These are phyloP conservation scores for Schizothecium vesticola DNA, from an alignment of 495 filamentous ascomycete species.

Conservation along the genomic window DNA sequence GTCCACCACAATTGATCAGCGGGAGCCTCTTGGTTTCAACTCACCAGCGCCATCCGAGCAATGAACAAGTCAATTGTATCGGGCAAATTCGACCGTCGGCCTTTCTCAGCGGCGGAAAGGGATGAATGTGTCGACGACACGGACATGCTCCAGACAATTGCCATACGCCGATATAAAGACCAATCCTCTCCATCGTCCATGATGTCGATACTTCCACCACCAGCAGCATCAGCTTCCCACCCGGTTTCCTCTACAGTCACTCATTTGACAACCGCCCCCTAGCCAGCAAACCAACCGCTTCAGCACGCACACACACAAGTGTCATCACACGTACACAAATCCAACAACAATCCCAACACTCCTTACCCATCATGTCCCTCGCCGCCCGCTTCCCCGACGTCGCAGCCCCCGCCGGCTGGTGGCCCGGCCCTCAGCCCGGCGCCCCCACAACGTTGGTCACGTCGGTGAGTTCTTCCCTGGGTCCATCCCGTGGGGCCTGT, in stretches of 20 bases:
- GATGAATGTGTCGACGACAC: background rate
- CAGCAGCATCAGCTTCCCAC: background rate
- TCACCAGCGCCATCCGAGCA: background rate
- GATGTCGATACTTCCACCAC: background rate
- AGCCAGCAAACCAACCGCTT: background rate
- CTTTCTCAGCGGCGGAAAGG: background rate
- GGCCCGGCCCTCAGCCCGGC: background rate
- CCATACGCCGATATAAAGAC: background rate
- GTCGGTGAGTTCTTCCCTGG: background rate
- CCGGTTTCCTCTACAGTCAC: background rate
- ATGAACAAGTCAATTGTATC: background rate
- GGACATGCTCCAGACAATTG: background rate
- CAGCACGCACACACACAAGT: background rate
- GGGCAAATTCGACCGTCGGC: background rate
- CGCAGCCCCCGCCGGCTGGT: background rate
- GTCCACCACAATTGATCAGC: background rate
- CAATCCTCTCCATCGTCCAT: background rate
- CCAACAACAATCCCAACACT: background rate
- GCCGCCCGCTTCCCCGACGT: background rate
- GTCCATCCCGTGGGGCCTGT: too few species aligned
- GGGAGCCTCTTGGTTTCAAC: background rate
- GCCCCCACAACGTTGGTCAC: background rate
- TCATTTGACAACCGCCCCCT: background rate
- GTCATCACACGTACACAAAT: background rate
- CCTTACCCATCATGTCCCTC: background rate